phyloP scores from a whole-genome alignment of 257 asterid species.

The Anisodus acutangulus region DNA sequence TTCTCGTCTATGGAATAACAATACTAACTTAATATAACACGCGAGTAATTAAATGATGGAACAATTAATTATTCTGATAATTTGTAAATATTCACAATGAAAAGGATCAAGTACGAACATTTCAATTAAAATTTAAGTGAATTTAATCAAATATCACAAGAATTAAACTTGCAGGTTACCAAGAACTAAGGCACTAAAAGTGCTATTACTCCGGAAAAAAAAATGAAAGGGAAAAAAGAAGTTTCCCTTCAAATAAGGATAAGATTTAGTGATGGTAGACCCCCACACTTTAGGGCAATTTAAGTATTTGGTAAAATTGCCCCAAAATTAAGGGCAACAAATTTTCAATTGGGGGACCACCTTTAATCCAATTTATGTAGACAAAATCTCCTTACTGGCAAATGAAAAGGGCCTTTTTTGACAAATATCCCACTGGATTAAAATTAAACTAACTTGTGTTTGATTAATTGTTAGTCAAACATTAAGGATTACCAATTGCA shows the following conservation, averaged over 20 bases:
- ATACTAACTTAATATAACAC: not conserved
- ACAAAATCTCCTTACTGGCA: slow-evolving; percentile 23
- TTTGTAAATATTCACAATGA: not conserved
- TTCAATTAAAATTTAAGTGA: not conserved
- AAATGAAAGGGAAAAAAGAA: not conserved
- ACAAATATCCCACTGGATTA: slow-evolving; percentile 28
- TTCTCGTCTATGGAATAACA: not conserved
- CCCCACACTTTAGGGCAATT: slow-evolving; percentile 30
- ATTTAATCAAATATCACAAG: not conserved
- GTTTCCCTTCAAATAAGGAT: not conserved
- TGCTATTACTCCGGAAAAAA: not conserved
- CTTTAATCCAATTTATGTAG: slow-evolving; percentile 32
- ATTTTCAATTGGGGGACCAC: slow-evolving; percentile 38
- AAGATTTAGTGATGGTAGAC: slow-evolving; percentile 9
- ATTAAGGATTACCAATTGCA: slow-evolving; percentile 21
- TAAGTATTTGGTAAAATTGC: slow-evolving; percentile 32
- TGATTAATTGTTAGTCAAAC: slow-evolving; percentile 24
- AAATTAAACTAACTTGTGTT: not conserved
- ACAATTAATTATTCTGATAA: not conserved
- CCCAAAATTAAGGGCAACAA: slow-evolving; percentile 42
- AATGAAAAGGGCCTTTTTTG: slow-evolving; percentile 33
- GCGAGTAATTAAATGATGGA: not conserved
- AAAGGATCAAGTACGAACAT: not conserved
- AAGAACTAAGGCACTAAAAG: not conserved
- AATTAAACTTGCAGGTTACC: too few species aligned